Percentiles rank a stretch among this genome's conserved stretches.
phyloP scores from a whole-genome alignment of 768 basidiomycete species.

The Vishniacozyma victoriae region DNA sequence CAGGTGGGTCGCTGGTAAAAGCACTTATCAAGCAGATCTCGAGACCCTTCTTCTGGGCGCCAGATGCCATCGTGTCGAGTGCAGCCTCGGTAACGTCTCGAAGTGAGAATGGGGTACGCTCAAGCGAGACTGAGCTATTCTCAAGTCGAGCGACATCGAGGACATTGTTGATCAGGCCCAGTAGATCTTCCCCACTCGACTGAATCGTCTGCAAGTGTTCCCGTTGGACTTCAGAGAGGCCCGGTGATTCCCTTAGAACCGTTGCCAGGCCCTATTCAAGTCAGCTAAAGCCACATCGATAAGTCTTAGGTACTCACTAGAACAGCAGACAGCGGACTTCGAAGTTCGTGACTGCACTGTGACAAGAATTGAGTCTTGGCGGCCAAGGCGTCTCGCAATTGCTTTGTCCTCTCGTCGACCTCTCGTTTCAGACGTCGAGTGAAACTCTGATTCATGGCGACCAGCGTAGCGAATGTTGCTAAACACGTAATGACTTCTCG shows the following conservation, averaged over 20 bases:
- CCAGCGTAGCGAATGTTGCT: slow-evolving; percentile 18
- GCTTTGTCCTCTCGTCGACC: slow-evolving; percentile 23
- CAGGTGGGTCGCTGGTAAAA: slow-evolving; percentile 27
- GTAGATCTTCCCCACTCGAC: slow-evolving; percentile 28
- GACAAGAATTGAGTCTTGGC: slow-evolving; percentile 27
- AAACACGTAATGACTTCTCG: slow-evolving; percentile 17
- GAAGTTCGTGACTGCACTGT: slow-evolving; percentile 37
- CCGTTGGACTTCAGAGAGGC: slow-evolving; percentile 24
- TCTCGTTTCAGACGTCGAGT: slow-evolving; percentile 19
- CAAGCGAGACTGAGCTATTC: slow-evolving; percentile 26
- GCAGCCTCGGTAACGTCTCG: slow-evolving; percentile 33
- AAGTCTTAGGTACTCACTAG: slow-evolving; percentile 12
- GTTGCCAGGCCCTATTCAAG: slow-evolving; percentile 23
- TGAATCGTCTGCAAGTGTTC: slow-evolving; percentile 35
- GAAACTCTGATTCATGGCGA: slow-evolving; percentile 12
- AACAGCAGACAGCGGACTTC: slow-evolving; percentile 32
- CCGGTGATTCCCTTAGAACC: slow-evolving; percentile 33
- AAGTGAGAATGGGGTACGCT: slow-evolving; percentile 33
- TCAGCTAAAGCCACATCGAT: not conserved
- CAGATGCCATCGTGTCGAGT: slow-evolving; percentile 29
- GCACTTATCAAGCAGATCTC: slow-evolving; percentile 31
- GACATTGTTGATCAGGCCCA: slow-evolving; percentile 37
- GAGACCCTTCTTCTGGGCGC: slow-evolving; percentile 29
- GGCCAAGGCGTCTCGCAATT: slow-evolving; percentile 13
- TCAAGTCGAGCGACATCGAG: slow-evolving; percentile 31